phyloP scores from a whole-genome alignment of 2,329 filamentous ascomycete genomes.

The Colletotrichum gigasporum region DNA sequence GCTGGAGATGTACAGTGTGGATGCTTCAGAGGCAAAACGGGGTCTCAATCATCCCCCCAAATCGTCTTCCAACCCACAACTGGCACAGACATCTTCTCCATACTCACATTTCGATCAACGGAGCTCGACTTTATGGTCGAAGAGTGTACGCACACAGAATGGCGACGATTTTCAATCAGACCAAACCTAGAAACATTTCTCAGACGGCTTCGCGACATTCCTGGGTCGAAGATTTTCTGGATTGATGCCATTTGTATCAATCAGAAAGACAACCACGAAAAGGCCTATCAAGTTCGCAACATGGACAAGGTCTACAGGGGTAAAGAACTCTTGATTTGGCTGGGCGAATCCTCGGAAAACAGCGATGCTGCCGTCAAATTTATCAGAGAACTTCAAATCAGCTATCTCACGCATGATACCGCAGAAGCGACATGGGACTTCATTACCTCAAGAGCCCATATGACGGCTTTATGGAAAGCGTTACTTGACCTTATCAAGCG shows the following conservation, averaged over 20 bases:
- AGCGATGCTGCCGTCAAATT: not conserved
- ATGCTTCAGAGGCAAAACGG: not conserved
- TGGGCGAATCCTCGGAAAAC: not conserved
- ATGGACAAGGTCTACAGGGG: slow-evolving; percentile 12
- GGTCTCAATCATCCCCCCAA: not conserved
- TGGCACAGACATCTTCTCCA: no score
- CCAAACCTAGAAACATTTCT: not conserved
- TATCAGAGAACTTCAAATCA: not conserved
- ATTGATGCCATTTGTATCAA: slow-evolving; percentile 12
- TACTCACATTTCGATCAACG: not conserved
- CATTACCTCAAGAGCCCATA: no score
- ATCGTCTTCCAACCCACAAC: no score
- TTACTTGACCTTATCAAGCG: not conserved
- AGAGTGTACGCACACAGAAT: not conserved
- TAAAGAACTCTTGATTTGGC: not conserved
- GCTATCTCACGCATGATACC: no score
- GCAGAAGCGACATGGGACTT: no score
- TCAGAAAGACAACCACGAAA: slow-evolving; percentile 1
- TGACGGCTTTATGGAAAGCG: not conserved
- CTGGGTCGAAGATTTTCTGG: not conserved
- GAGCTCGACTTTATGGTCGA: not conserved
- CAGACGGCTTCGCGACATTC: not conserved
- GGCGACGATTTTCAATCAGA: not conserved
- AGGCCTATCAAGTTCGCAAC: slow-evolving; percentile 9
- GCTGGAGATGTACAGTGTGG: not conserved